These are phyloP conservation scores for Mitragyna speciosa DNA, from an alignment of 257 asterid genomes.

Conservation along the genomic window DNA sequence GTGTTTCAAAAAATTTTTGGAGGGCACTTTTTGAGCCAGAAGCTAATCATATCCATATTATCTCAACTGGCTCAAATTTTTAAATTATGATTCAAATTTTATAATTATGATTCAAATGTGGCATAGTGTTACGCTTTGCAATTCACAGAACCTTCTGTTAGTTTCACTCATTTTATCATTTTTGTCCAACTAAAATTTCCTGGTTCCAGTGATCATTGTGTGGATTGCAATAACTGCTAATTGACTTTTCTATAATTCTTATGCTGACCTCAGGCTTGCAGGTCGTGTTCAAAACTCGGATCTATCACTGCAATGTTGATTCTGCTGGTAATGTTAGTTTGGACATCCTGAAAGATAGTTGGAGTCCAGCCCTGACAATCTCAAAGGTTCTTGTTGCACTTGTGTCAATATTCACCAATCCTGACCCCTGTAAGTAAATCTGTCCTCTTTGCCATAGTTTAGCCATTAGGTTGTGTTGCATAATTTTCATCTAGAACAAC, in stretches of 20 bases:
- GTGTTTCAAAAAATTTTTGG: background rate
- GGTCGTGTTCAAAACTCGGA: constrained; percentile 88
- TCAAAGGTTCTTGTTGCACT: constrained; percentile 80
- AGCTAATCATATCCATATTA: background rate
- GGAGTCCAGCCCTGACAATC: constrained; percentile 97
- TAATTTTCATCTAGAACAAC: background rate
- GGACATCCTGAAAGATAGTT: constrained; percentile 84
- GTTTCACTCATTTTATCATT: background rate
- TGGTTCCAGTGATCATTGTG: background rate
- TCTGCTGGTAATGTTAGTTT: constrained; percentile 69
- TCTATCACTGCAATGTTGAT: constrained; percentile 88
- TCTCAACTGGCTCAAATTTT: background rate
- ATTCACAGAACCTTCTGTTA: background rate
- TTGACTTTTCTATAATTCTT: constrained; percentile 24
- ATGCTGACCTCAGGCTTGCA: constrained; percentile 57
- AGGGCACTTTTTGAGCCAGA: background rate
- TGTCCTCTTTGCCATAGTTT: background rate
- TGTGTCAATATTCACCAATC: constrained; percentile 71
- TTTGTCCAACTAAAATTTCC: background rate
- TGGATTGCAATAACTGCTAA: background rate
- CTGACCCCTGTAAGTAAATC: constrained; percentile 65
- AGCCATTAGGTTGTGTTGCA: background rate
- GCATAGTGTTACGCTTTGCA: background rate
- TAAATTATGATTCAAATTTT: background rate
- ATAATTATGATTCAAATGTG: background rate